These are phyloP conservation scores for Hevea brasiliensis DNA, from an alignment of 345 rosid genomes.

Conservation along the genomic window DNA sequence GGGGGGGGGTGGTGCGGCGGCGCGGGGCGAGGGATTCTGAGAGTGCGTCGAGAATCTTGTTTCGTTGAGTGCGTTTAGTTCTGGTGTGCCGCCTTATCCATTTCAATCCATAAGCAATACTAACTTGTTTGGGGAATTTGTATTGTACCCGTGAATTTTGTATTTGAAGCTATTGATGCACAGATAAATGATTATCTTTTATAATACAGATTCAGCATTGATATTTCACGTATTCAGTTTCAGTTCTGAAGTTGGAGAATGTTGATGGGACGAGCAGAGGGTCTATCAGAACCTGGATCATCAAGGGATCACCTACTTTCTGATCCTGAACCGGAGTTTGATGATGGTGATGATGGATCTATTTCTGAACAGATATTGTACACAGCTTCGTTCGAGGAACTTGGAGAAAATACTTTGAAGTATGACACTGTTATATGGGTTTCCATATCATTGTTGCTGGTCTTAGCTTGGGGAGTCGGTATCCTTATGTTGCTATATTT, in stretches of 20 bases:
- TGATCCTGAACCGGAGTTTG: constrained; percentile 43
- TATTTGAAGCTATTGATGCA: neutral
- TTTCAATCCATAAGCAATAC: neutral
- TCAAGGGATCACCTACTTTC: constrained; percentile 39
- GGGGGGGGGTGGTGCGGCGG: too few species aligned
- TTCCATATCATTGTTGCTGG: constrained; percentile 60
- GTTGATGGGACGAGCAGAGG: constrained; percentile 56
- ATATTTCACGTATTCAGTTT: neutral
- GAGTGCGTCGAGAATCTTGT: neutral
- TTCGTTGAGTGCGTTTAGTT: neutral
- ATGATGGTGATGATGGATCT: constrained; percentile 31
- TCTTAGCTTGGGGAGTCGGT: constrained; percentile 82
- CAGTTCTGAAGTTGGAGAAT: constrained; percentile 27
- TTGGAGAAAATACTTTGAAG: constrained; percentile 38
- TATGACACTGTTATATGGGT: constrained; percentile 70
- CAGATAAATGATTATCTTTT: neutral
- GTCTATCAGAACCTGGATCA: constrained; percentile 45
- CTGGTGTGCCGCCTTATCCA: neutral
- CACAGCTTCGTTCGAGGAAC: constrained; percentile 64
- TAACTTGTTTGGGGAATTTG: neutral
- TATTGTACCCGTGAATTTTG: neutral
- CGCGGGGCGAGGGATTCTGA: neutral
- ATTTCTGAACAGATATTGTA: constrained; percentile 44
- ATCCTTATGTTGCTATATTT: constrained; percentile 64
- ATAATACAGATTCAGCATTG: neutral